Percentiles rank a stretch among this genome's conserved stretches.
Evolutionary conservation across 371 early-diverging fungal species (phyloP).

Genomic region (Mucor mucedo): DNA sequence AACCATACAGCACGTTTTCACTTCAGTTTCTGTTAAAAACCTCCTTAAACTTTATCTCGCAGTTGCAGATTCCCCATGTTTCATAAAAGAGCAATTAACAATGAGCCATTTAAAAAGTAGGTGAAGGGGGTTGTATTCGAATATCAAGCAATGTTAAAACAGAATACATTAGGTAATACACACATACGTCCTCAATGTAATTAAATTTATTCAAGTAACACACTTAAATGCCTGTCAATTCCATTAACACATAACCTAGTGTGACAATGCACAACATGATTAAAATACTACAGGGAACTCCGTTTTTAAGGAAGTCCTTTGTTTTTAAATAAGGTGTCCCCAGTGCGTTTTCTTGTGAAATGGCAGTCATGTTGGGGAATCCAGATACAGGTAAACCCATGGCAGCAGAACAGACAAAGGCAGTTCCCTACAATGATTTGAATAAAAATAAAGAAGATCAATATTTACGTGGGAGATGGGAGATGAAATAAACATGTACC

Average conservation of each 20-base stretch:
- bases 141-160: too few species aligned
- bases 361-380: constrained; percentile 97
- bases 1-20: too few species aligned
- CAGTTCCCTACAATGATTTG: constrained; percentile 46
- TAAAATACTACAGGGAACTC: constrained; percentile 76
- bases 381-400: constrained; percentile 95
- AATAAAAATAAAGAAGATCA: too few species aligned
- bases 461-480: too few species aligned
- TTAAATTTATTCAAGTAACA: background rate
- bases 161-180: background rate
- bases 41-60: too few species aligned
- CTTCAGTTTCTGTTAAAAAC: too few species aligned
- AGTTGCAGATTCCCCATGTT: too few species aligned
- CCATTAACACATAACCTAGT: constrained; percentile 69
- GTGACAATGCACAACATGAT: constrained; percentile 57
- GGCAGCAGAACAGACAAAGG: constrained; percentile 75
- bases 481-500: constrained; percentile 30
- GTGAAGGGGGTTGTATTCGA: too few species aligned
- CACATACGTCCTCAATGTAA: background rate
- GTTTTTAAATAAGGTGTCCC: constrained; percentile 85
- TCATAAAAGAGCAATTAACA: too few species aligned
- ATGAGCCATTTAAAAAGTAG: too few species aligned
- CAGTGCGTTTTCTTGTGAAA: constrained; percentile 89
- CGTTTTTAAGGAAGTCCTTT: constrained; percentile 83
- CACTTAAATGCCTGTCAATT: constrained; percentile 40